Conservation (phyloP, 768 basidiomycete species). For the Fomitopsis serialis region DNA sequence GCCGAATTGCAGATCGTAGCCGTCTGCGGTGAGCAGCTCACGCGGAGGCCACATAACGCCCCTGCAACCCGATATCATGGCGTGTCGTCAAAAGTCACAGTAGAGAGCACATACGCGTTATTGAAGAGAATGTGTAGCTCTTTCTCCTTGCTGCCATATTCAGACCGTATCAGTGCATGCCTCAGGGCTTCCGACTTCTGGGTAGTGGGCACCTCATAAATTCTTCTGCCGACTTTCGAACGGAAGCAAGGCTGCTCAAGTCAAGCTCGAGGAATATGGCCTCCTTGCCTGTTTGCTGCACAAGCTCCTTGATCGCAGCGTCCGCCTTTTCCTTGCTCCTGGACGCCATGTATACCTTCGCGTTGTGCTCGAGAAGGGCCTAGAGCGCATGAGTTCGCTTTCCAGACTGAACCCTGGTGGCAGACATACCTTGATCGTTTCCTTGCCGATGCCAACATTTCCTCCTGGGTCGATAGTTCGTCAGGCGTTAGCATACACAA, state of each 20-base stretch:
- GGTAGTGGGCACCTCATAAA: slow-evolving; percentile 8
- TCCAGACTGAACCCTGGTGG: too few relatives aligned
- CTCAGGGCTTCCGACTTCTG: not conserved
- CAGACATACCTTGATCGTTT: too few relatives aligned
- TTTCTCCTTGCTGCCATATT: slow-evolving; percentile 35
- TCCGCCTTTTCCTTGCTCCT: slow-evolving; percentile 20
- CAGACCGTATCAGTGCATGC: not conserved
- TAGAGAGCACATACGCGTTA: slow-evolving; percentile 38
- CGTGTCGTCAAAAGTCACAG: not conserved
- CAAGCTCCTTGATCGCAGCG: slow-evolving; percentile 21
- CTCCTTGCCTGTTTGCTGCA: slow-evolving; percentile 22
- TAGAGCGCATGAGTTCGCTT: too few relatives aligned
- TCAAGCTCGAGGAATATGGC: slow-evolving; percentile 23
- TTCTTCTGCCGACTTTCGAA: slow-evolving; percentile 19
- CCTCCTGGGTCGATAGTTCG: too few relatives aligned
- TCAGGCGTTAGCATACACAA: too few relatives aligned
- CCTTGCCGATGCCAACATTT: too few relatives aligned
- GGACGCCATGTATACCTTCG: slow-evolving; percentile 27
- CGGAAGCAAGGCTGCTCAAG: slow-evolving; percentile 18
- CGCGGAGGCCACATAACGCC: slow-evolving; percentile 43
- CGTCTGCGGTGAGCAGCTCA: slow-evolving; percentile 35
- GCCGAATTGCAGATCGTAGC: slow-evolving; percentile 38
- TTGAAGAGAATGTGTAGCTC: slow-evolving; percentile 46
- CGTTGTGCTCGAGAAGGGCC: slow-evolving; percentile 39
- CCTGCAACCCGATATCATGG: slow-evolving; percentile 19